Evolutionary conservation across 768 basidiomycete species (phyloP), one percentile per base, ranked within the genome.

Genomic region (Pleurotus platypus): DNA sequence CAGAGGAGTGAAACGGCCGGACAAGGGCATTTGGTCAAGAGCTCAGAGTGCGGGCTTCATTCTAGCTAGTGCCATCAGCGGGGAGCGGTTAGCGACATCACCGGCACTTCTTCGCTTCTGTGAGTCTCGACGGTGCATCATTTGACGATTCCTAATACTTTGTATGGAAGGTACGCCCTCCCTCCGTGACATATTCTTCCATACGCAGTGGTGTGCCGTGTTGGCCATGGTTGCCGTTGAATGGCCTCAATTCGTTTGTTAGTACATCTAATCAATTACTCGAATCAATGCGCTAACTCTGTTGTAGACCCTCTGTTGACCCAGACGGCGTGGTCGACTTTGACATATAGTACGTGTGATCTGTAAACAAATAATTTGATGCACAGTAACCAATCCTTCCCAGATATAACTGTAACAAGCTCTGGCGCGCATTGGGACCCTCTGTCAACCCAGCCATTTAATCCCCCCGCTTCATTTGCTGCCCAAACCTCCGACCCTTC

Each of bases 171-270:
- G 89, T 63, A 96, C 97, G 0, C 96, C 97, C 2, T 92, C 93
- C 5, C 74, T 95, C 73, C 79, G 94, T 54, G 97, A 99, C 69
- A 81, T 99, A 50, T 81, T 98, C 49, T 90, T 93, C 69, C 93
- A 95, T 65, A 90, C 94, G 0, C 94, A 97, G 62, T 98, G 91
- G 89, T 92, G 89, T 68, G 82, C 92, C 40, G 82, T 87, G 30
- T 76, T 99, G 12, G 86, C 85, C 30, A 95, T 97, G 90, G 86
- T 98, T 55, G 92, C 96, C 35, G 93, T 98, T 18, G 81, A 92
- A 67, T 99, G 96, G 96, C 96, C 97, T 0, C 76, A 78, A 13
- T 98, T 95, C 69, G 81, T 89, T 59, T 98, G 94, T 94, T 64
- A 62, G 89, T 80, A 50, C 16, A 5, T 20, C 9, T 12, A 54